Base-by-base conservation (phyloP, 2,329 filamentous ascomycete genomes). In the Microsporum audouinii region DNA sequence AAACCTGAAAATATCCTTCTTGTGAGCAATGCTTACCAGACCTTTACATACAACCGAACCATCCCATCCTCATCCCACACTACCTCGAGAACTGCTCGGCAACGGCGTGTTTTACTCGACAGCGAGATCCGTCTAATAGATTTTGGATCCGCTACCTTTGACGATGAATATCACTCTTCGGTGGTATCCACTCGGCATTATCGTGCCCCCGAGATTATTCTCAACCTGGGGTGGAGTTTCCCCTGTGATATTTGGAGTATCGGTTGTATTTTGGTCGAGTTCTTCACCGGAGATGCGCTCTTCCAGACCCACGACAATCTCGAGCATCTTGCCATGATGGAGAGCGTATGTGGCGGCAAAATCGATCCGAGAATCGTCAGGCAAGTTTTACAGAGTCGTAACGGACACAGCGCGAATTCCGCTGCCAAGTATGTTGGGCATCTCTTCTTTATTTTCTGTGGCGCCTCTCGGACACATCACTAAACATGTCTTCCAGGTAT, bases 201-300 rank as follows among this genome's bases (percentile, higher is more conserved):
- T 67, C 79, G 84, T 62, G 84, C 84, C 5, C 84, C 84, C 0
- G 84, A 87, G 69, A 87, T 87, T 65, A 87, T 87, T 31, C 74
- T 87, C 38, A 85, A 86, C 61, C 77, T 86, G 29, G 84, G 84
- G 17, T 87, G 84, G 84, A 85, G 82, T 66, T 86, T 83, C 68
- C 83, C 84, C 8, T 86, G 84, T 68, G 84, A 87, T 66, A 84
- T 87, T 60, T 87, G 84, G 84, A 86, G 84, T 70, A 85, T 87
- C 60, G 84, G 84, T 27, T 87, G 84, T 66, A 87, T 87, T 60
- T 73, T 87, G 8, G 84, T 87, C 36, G 84, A 87, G 65, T 87
- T 86, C 70, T 86, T 84, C 74, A 87, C 84, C 0, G 84, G 84
- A 7, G 84, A 87, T 70, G 84, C 84, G 49, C 75, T 87, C 2